A percentile compares a stretch with the other conserved stretches of the same genome.
These are phyloP conservation scores for Cubamyces sp. DNA, from an alignment of 768 basidiomycete species.

Conservation along the genomic window DNA sequence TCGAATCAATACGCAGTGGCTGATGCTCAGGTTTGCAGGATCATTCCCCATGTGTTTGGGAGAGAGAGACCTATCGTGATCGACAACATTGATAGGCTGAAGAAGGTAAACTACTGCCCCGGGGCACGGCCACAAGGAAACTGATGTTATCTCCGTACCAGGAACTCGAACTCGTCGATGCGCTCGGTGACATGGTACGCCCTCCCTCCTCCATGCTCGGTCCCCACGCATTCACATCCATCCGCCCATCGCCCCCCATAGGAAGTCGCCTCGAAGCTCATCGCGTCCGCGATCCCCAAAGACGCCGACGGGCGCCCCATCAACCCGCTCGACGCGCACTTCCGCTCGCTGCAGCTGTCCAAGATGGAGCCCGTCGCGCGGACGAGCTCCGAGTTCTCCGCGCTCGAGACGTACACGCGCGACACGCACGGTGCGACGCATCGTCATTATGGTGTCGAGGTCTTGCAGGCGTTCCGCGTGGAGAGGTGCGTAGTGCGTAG, in stretches of 20 bases:
- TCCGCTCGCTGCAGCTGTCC: constrained; percentile 55
- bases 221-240: background rate
- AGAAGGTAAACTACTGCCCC: constrained; percentile 39
- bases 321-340: constrained; percentile 60
- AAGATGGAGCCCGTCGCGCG: constrained; percentile 51
- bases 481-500: constrained; percentile 45
- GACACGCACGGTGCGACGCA: constrained; percentile 65
- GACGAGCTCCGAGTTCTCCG: constrained; percentile 49
- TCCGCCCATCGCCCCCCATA: constrained; percentile 23
- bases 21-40: constrained; percentile 30
- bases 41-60: constrained; percentile 68
- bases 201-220: background rate
- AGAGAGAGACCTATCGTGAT: constrained; percentile 52
- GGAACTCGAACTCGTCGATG: constrained; percentile 68
- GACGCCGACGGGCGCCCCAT: constrained; percentile 52
- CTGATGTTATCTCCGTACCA: constrained; percentile 23
- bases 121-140: background rate
- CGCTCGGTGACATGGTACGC: constrained; percentile 63
- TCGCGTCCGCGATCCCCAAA: constrained; percentile 41
- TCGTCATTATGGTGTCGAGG: constrained; percentile 43
- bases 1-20: background rate
- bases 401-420: constrained; percentile 49
- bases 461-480: constrained; percentile 56
- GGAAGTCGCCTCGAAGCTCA: constrained; percentile 64
- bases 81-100: constrained; percentile 40